Conservation (phyloP, 495 filamentous ascomycete species). For the Friedmanniomyces endolithicus region DNA sequence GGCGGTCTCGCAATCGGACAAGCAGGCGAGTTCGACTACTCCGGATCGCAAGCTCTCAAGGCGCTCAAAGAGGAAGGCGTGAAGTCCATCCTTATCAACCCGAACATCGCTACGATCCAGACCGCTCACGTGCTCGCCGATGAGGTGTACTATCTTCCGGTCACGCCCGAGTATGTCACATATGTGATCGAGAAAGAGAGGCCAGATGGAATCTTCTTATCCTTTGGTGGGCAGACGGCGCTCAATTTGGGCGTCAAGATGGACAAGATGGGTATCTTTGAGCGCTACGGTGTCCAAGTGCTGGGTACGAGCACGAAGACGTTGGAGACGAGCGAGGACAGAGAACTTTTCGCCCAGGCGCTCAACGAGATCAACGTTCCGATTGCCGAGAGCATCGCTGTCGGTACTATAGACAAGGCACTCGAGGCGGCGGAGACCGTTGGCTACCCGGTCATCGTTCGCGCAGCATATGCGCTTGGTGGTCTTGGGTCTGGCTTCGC, state of each 20-base stretch:
- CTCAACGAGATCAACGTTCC: constrained; percentile 89
- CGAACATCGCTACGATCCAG: constrained; percentile 97
- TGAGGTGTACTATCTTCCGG: constrained; percentile 95
- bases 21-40: constrained; percentile 98
- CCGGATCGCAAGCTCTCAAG: constrained; percentile 72
- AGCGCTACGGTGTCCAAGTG: constrained; percentile 86
- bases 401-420: constrained; percentile 79
- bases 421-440: constrained; percentile 71
- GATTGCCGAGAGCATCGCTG: constrained; percentile 89
- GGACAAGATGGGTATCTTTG: constrained; percentile 90
- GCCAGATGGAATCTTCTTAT: constrained; percentile 91
- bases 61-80: constrained; percentile 89
- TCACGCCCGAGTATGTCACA: constrained; percentile 92
- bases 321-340: constrained; percentile 85
- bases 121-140: constrained; percentile 95
- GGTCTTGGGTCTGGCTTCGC: constrained; percentile 97
- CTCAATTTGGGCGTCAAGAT: constrained; percentile 95
- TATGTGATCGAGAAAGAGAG: constrained; percentile 88
- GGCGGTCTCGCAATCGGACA: constrained; percentile 97
- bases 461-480: constrained; percentile 89
- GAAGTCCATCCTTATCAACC: constrained; percentile 90
- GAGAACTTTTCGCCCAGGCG: constrained; percentile 89
- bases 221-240: constrained; percentile 92
- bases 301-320: constrained; percentile 91
- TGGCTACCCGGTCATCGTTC: constrained; percentile 95